Evolutionary conservation across 169 alveolate species (phyloP).

Genomic region (Eimeria necatrix): DNA sequence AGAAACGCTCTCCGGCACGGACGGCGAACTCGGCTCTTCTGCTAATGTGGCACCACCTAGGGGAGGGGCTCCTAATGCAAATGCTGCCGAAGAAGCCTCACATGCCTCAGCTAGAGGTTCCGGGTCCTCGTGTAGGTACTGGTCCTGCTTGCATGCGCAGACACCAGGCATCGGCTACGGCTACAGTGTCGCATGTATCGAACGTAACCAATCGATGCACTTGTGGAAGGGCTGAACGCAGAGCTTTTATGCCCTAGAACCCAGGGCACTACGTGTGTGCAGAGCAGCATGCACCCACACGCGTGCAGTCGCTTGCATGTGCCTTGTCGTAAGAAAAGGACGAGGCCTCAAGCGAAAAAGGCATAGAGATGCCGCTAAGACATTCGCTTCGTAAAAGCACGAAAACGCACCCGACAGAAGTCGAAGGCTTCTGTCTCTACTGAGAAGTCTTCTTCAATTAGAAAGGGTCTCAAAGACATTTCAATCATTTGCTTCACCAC

Average conservation of each 20-base stretch:
- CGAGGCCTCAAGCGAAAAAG: neutral
- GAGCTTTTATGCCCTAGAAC: neutral
- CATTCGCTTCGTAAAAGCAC: neutral
- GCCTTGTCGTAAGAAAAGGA: neutral
- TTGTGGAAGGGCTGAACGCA: neutral
- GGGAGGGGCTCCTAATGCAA: conserved; percentile 3
- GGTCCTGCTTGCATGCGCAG: conserved; percentile 37
- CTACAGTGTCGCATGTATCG: neutral
- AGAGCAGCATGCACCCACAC: neutral
- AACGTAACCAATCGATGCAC: neutral
- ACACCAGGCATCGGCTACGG: neutral
- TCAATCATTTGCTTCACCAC: conserved; percentile 52
- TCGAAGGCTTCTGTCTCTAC: conserved; percentile 58
- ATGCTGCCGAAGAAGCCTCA: neutral
- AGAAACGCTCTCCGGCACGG: neutral
- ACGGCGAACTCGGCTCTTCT: neutral
- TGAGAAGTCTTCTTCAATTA: neutral
- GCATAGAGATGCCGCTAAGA: neutral
- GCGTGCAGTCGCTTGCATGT: neutral
- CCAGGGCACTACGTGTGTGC: neutral
- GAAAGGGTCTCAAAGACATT: conserved; percentile 67
- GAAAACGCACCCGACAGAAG: conserved; percentile 1
- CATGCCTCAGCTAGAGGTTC: neutral
- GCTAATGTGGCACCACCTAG: neutral
- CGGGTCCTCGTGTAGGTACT: neutral